phyloP scores from a whole-genome alignment of 2,329 filamentous ascomycete genomes.

The Phoma sp. region DNA sequence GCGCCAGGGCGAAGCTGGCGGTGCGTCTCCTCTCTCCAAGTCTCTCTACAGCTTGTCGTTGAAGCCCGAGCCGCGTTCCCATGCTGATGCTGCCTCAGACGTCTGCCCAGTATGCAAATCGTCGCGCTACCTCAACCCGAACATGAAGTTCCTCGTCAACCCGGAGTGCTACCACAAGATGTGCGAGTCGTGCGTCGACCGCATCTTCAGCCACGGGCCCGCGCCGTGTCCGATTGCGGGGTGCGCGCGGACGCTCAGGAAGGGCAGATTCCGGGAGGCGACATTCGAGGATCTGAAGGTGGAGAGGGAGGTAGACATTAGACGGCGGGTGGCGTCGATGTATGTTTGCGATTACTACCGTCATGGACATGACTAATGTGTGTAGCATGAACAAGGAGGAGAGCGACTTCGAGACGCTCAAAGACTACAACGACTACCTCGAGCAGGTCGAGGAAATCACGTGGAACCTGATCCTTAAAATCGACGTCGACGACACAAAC shows the following conservation, averaged over 20 bases:
- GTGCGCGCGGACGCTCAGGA: constrained; percentile 85
- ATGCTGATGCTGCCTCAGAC: constrained; percentile 60
- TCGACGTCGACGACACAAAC: constrained; percentile 70
- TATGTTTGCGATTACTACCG: constrained; percentile 50
- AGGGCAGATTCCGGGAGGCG: constrained; percentile 82
- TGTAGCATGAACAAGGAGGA: constrained; percentile 84
- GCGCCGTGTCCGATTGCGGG: constrained; percentile 90
- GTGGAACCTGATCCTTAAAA: constrained; percentile 81
- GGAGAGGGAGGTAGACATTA: constrained; percentile 92
- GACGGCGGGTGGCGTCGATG: constrained; percentile 72
- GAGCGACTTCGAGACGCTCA: constrained; percentile 87
- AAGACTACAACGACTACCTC: constrained; percentile 91
- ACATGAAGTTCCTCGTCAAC: constrained; percentile 95
- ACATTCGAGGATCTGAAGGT: constrained; percentile 89
- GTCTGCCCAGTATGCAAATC: constrained; percentile 98
- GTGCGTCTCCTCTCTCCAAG: constrained; percentile 46
- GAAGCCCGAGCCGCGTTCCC: constrained; percentile 14
- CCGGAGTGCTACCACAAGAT: constrained; percentile 99
- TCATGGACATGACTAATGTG: constrained; percentile 13
- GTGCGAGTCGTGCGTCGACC: constrained; percentile 94
- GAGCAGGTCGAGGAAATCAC: constrained; percentile 91
- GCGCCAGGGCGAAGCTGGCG: constrained; percentile 46
- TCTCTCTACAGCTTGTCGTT: constrained; percentile 42
- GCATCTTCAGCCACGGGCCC: constrained; percentile 90
- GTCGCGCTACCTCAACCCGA: constrained; percentile 90